Base-by-base conservation (phyloP, 73 alveolate genomes). In the Tetrahymena borealis region DNA sequence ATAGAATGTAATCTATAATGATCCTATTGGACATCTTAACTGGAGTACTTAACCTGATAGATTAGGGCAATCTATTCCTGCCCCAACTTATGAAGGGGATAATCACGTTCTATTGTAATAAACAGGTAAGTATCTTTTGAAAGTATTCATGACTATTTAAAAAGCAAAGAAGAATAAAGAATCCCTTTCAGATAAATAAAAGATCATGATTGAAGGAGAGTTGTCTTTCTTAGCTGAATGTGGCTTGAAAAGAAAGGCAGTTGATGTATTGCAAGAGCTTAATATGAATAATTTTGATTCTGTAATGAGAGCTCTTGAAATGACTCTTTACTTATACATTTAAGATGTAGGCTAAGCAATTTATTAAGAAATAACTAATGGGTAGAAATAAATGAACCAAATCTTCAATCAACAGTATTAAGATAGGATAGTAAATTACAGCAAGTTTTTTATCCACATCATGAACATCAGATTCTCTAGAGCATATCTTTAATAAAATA, bases 61-160 rank as follows among this genome's bases (percentile, higher is more conserved):
- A 20, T 38, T 79, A 32, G 93, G 93, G 13, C 93, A 93, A 31
- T 39, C 60, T 32, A 60, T 40, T 11, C 95, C 95, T 31, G 60
- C 33, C 32, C 90, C 33, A 8, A 95, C 97, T 31, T 95, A 95
- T 94, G 97, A 95, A 91, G 97, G 97, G 11, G 97, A 95, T 36
- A 95, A 95, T 60, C 90, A 91, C 32, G 97, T 95, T 11, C 90
- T 95, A 18, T 10, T 95, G 42, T 40, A 94, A 77, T 78, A 95
- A 78, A 92, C 97, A 15, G 94, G 94, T 37, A 79, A 92, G 90
- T 77, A 91, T 39, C 78, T 94, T 37, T 79, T 94, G 41, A 94
- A 94, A 33, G 28, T 40, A 12, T 91, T 91, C 28, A 60, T 18
- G 85, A 35, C 28, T 5, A 60, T 60, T 60, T 60, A 60, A 60